Evolutionary conservation across 257 asterid genomes (phyloP), one percentile per base, ranked within the genome.

Genomic region (Osmanthus fragrans): DNA sequence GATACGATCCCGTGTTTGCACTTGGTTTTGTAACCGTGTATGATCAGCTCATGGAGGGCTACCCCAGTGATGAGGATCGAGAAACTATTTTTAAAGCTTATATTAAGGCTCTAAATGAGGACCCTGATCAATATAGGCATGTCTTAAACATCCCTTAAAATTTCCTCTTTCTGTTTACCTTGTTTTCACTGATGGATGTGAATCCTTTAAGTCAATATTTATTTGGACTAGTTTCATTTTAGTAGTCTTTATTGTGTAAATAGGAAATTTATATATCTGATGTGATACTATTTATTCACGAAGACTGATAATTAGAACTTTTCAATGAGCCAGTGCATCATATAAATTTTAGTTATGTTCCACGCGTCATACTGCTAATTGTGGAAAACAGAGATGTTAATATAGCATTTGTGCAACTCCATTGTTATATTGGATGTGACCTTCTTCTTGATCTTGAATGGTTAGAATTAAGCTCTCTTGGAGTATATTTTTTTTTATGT

Each of bases 11-110:
- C n/a, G 88, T 93, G 54, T 91, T 93, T 74, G 98, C 97, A 23
- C 97, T 95, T 34, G 98, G 98, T 23, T 95, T 95, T 78, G 98
- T 95, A 34, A 95, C 99, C 0, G 91, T 95, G 32, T 90, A 89
- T 85, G 99, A 95, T 82, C 92, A 88, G 58, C 96, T 95, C 73
- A 95, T 95, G 99, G 99, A 95, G 29, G 97, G 97, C 4, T 95
- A 93, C 86, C 97, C 94, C 1, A 85, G 92, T 74, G 91, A 87
- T 6, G 97, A 91, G 77, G 99, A 93, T 19, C 87, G 93, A 73
- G 92, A 88, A 29, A 88, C 93, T 78, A 95, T 95, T 75, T 95
- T 95, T 84, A 87, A 87, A 85, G 97, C 99, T 69, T 95, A 95
- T 78, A 66, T 91, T 33, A 86, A 80, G 78, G 96, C 98, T 77